Percentiles rank a stretch among this genome's conserved stretches.
Conservation (phyloP, 2,329 filamentous ascomycete species). For the Blastomyces silverae region DNA sequence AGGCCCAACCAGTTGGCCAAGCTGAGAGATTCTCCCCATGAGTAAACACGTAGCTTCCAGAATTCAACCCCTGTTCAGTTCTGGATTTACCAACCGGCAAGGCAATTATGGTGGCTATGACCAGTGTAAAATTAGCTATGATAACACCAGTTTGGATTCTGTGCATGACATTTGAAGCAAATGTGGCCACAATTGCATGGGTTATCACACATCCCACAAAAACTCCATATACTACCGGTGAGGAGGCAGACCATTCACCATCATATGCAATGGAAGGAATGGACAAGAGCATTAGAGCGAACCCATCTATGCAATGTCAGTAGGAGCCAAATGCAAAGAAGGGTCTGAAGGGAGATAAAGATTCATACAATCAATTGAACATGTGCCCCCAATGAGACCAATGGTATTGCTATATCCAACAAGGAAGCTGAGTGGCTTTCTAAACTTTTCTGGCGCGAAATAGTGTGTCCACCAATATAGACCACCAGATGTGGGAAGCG, state of each 20-base stretch:
- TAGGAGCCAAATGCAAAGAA: slow-evolving; percentile 17
- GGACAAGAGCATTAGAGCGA: slow-evolving; percentile 53
- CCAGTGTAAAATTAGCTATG: slow-evolving; percentile 51
- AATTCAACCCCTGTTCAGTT: slow-evolving; percentile 27
- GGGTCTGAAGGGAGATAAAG: not conserved
- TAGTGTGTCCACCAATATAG: slow-evolving; percentile 57
- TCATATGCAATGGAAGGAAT: slow-evolving; percentile 53
- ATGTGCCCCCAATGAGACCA: slow-evolving; percentile 55
- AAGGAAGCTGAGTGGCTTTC: slow-evolving; percentile 54
- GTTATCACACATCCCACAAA: slow-evolving; percentile 50
- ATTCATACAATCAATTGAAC: slow-evolving; percentile 51
- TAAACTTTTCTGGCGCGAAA: slow-evolving; percentile 49
- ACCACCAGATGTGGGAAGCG: slow-evolving; percentile 55
- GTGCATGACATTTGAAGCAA: slow-evolving; percentile 51
- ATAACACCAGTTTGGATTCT: slow-evolving; percentile 54
- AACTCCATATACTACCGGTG: slow-evolving; percentile 52
- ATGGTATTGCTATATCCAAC: slow-evolving; percentile 58
- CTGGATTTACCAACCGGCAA: slow-evolving; percentile 46
- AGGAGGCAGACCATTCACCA: slow-evolving; percentile 51
- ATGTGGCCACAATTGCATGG: slow-evolving; percentile 51
- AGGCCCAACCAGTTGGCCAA: slow-evolving; percentile 53
- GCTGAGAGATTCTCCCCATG: slow-evolving; percentile 52
- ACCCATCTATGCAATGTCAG: slow-evolving; percentile 34
- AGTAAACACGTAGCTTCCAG: slow-evolving; percentile 49
- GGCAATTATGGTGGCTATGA: slow-evolving; percentile 51